Evolutionary conservation across 148 eudicot species (phyloP), one percentile per base, ranked within the genome.

Genomic region (Spergularia bocconei): DNA sequence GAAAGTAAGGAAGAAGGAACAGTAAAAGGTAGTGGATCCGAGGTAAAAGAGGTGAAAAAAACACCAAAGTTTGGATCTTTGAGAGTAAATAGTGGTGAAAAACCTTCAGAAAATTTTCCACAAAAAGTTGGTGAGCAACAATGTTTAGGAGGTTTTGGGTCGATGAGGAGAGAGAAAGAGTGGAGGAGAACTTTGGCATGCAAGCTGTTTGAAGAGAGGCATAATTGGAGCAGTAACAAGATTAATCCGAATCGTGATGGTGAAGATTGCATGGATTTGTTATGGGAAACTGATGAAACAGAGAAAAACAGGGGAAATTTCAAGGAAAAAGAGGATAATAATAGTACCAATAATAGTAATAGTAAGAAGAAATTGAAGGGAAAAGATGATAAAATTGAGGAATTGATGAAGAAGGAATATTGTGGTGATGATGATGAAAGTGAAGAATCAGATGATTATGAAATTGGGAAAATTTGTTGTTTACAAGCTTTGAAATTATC

Each of bases 171-270:
- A 72, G 97, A 90, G 53, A 96, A 78, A 69, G 98, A 92, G 38
- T 96, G 98, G 98, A 87, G 86, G 56, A 81, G 91, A 67, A 92
- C 99, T 2, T 75, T 96, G 57, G 99, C 94, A 0, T 89, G 98
- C 61, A 92, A 89, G 82, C 79, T 96, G 4, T 92, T 92, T n/a
- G 98, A 96, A 72, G 99, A 96, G 57, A 50, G 93, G 39, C 85
- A 91, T 80, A 86, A 86, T 60, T 57, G 65, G 14, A 61, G 57
- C 5, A 81, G 79, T 0, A 62, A 68, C 1, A 85, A 85, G 0
- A 79, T 70, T 5, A 83, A 83, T 39, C 84, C 78, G 7, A 85
- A 75, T 87, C 82, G 62, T 15, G 78, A 68, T 12, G 76, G 84
- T 5, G 91, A 82, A n/a, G 97, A 96, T 65, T 89, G 88, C 33